Evolutionary conservation across 2,329 filamentous ascomycete species (phyloP).

Genomic region (Exophiala dermatitidis): DNA sequence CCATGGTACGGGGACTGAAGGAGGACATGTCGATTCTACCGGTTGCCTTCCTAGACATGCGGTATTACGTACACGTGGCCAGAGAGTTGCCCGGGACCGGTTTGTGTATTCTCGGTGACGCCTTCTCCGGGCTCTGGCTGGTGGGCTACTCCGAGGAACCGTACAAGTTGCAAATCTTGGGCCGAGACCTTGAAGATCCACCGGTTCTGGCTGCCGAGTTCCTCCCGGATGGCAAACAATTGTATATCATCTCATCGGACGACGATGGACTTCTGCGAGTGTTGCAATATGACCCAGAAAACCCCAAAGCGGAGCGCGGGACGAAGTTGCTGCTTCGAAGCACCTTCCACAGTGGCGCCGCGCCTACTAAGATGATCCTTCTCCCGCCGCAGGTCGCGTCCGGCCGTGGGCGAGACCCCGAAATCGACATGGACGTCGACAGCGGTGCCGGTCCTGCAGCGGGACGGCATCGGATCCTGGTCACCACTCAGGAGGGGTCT

Average conservation of each 20-base stretch:
- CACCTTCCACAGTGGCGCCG: slow-evolving; percentile 79
- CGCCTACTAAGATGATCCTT: slow-evolving; percentile 66
- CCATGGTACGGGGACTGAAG: slow-evolving; percentile 91
- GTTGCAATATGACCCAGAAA: slow-evolving; percentile 89
- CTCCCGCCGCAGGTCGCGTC: slow-evolving; percentile 48
- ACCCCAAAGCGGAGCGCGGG: slow-evolving; percentile 87
- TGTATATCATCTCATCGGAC: slow-evolving; percentile 78
- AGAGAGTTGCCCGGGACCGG: slow-evolving; percentile 79
- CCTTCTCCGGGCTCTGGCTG: slow-evolving; percentile 91
- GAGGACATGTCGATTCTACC: slow-evolving; percentile 89
- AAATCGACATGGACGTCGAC: slow-evolving; percentile 29
- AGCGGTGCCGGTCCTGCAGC: not conserved
- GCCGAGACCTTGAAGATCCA: slow-evolving; percentile 71
- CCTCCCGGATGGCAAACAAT: slow-evolving; percentile 71
- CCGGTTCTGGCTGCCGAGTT: slow-evolving; percentile 80
- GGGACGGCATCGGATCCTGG: slow-evolving; percentile 38
- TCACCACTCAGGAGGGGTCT: slow-evolving; percentile 68
- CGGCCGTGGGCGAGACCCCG: slow-evolving; percentile 28
- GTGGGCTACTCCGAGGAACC: slow-evolving; percentile 94
- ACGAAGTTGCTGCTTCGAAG: slow-evolving; percentile 78
- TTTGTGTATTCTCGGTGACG: slow-evolving; percentile 80
- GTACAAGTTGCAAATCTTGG: slow-evolving; percentile 88
- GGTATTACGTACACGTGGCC: slow-evolving; percentile 79
- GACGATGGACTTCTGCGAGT: slow-evolving; percentile 80
- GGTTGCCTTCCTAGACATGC: slow-evolving; percentile 97